A percentile compares a stretch with the other conserved stretches of the same genome.
Evolutionary conservation across 345 rosid genomes (phyloP).

Genomic region (Citrus medica): DNA sequence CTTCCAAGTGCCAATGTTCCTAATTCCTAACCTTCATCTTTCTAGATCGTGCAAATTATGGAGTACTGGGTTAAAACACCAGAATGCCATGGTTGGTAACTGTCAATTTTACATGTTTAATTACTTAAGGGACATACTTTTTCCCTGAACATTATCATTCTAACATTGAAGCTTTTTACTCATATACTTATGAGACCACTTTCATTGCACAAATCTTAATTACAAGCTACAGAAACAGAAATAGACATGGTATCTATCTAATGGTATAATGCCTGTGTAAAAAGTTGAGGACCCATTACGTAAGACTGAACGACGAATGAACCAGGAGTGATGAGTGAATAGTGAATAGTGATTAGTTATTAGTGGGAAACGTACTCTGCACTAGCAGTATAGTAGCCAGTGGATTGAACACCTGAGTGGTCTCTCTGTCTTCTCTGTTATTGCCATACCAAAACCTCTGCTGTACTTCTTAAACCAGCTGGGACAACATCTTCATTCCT

Average conservation of each 20-base stretch:
- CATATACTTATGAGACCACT: background rate
- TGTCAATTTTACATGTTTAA: conserved; percentile 8
- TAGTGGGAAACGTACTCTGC: conserved; percentile 4
- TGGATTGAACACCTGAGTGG: conserved; percentile 7
- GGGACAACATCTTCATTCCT: conserved; percentile 10
- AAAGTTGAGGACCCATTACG: background rate
- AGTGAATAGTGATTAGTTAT: too few species aligned
- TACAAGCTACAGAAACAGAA: background rate
- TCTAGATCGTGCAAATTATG: conserved; percentile 6
- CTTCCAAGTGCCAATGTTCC: background rate
- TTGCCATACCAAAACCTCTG: conserved; percentile 11
- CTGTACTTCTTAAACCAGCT: conserved; percentile 14
- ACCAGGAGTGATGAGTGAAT: background rate
- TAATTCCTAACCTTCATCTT: background rate
- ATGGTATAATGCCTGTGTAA: too few species aligned
- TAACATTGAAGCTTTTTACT: background rate
- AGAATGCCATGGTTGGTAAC: conserved; percentile 13
- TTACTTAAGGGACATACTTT: conserved; percentile 2
- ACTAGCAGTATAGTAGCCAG: conserved; percentile 17
- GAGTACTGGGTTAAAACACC: background rate
- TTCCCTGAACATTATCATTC: background rate
- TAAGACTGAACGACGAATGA: background rate
- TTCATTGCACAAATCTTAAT: background rate
- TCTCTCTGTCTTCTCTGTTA: conserved; percentile 7
- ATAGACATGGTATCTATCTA: background rate